phyloP scores from a whole-genome alignment of 2,329 filamentous ascomycete genomes.

The Nakataea oryzae region DNA sequence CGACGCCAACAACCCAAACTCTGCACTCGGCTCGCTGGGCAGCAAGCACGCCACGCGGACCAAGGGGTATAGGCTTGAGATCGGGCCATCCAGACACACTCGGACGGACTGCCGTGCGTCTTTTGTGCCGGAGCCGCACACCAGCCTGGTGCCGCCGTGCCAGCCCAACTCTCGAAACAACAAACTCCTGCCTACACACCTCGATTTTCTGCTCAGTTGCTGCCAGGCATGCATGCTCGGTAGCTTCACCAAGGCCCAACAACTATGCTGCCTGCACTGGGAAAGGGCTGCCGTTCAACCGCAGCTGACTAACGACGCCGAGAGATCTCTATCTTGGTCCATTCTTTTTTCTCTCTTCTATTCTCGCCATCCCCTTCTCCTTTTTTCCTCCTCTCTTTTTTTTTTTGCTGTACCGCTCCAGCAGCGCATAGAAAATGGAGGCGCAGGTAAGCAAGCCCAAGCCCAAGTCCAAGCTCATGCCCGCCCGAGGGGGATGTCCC shows the following conservation, averaged over 20 bases:
- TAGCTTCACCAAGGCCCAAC: not conserved
- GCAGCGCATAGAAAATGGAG: slow-evolving; percentile 13
- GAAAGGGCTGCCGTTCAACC: slow-evolving; percentile 3
- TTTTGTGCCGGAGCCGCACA: no score
- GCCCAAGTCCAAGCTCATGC: not conserved
- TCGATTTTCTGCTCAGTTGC: not conserved
- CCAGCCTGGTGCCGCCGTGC: no score
- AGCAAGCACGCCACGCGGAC: not conserved
- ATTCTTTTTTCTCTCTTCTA: not conserved
- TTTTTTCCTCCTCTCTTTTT: not conserved
- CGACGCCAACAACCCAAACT: not conserved
- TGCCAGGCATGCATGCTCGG: not conserved
- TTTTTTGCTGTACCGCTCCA: not conserved
- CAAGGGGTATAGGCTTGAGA: not conserved
- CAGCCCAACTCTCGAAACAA: not conserved
- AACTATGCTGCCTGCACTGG: slow-evolving; percentile 2
- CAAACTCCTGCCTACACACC: not conserved
- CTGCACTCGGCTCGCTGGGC: not conserved
- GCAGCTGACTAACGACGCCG: slow-evolving; percentile 3
- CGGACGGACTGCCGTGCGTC: not conserved
- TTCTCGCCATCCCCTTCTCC: not conserved
- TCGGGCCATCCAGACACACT: no score
- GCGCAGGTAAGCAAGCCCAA: slow-evolving; percentile 15
- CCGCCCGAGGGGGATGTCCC: not conserved
- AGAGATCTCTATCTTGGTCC: not conserved